Evolutionary conservation across 345 rosid species (phyloP), one percentile per base, ranked within the genome.

Genomic region (Lepidium didymum): DNA sequence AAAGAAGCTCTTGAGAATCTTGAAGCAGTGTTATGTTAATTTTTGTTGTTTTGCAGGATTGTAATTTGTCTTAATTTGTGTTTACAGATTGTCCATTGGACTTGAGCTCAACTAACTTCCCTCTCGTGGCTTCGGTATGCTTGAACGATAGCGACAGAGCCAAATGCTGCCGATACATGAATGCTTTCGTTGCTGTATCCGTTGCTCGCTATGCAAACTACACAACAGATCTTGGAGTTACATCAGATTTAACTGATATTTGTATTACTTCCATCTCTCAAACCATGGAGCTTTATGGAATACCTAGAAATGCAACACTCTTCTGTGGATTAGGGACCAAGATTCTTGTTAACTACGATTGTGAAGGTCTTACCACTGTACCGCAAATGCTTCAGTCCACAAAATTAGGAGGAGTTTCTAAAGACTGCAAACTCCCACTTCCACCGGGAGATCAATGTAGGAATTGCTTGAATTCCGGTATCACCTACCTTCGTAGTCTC

Each of bases 161-260:
- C 56, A 88, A 84, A 70, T 93, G 98, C 69, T 93, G 97, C 82
- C 96, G 92, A 56, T 90, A 93, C 79, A 90, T 93, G 63, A 93
- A 93, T 72, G 91, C 96, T 62, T 93, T 84, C 49, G 62, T 88
- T 69, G 90, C 96, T 5, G 68, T 85, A 63, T 88, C 98, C 1
- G 67, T 88, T 29, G 80, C 98, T 31, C 94, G 84, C 33, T 86
- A 85, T 53, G 87, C 97, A 38, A 93, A 90, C 81, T 51, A 27
- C 53, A 88, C 98, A 12, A 36, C 89, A 69, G 72, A 75, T 62
- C 84, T 93, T 11, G 97, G 97, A 64, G 86, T 90, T 38, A 1
- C 89, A 34, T 53, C 83, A 0, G 80, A 88, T 72, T 37, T 81
- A 6, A 78, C 85, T 31, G 78, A 81, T 6, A 58, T 76, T 55